Conservation (phyloP, 805 yeast species). For the Metschnikowia matae region DNA sequence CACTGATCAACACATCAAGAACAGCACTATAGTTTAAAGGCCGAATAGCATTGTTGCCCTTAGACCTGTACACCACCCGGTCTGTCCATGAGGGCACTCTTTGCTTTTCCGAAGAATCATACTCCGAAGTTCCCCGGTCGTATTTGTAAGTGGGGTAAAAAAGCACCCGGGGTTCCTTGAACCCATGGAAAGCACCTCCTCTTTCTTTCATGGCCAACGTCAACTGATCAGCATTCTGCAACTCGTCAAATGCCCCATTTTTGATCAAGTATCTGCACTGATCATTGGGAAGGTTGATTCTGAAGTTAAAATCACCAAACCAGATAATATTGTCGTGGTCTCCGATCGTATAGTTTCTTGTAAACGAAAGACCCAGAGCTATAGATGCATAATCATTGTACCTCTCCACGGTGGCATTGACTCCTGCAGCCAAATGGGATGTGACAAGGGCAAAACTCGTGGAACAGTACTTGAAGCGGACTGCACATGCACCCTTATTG, state of each 20-base stretch:
- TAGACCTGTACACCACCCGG: constrained; percentile 67
- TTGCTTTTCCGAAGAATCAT: constrained; percentile 88
- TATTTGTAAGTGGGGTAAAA: constrained; percentile 91
- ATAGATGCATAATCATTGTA: constrained; percentile 79
- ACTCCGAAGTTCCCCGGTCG: constrained; percentile 74
- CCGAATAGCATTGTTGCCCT: constrained; percentile 33
- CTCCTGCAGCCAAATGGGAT: constrained; percentile 93
- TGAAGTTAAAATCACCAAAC: constrained; percentile 92
- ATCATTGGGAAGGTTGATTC: constrained; percentile 70
- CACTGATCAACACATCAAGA: constrained; percentile 61
- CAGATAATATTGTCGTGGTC: constrained; percentile 88
- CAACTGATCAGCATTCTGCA: constrained; percentile 76
- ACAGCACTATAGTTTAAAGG: constrained; percentile 70
- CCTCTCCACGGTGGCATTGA: constrained; percentile 74
- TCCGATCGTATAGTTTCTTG: constrained; percentile 67
- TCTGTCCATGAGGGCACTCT: constrained; percentile 98
- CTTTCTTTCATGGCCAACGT: constrained; percentile 59
- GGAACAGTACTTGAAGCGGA: constrained; percentile 76
- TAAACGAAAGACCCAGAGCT: constrained; percentile 69
- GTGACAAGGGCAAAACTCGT: constrained; percentile 78
- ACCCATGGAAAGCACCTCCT: constrained; percentile 63
- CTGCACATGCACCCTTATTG: constrained; percentile 94
- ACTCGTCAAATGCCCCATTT: constrained; percentile 39
- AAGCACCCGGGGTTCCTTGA: constrained; percentile 68
- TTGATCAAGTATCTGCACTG: constrained; percentile 58